A percentile compares a stretch with the other conserved stretches of the same genome.
Conservation (phyloP, 108 stramenopile genomes). For the Skeletonema grethae region DNA sequence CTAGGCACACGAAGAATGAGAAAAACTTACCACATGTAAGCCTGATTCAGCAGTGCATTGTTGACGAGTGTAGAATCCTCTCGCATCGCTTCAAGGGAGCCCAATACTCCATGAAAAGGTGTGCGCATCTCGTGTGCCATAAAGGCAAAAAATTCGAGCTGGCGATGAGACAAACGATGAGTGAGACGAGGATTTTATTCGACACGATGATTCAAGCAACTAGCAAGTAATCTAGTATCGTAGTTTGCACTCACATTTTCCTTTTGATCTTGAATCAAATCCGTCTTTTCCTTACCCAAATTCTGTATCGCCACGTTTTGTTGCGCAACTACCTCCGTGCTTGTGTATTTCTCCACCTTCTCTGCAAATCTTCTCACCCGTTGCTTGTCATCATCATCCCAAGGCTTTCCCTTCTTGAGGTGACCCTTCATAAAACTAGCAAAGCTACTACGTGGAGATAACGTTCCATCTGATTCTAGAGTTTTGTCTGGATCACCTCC, state of each 20-base stretch:
- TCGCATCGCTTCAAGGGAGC: conserved; percentile 36
- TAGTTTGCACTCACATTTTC: not conserved
- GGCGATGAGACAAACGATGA: not conserved
- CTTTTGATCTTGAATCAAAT: conserved; percentile 5
- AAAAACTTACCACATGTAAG: conserved; percentile 17
- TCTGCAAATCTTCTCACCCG: conserved; percentile 10
- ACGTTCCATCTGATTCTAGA: conserved; percentile 16
- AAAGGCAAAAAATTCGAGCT: conserved; percentile 27
- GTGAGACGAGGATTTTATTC: not conserved
- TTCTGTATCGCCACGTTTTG: conserved; percentile 3
- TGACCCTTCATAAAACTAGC: conserved; percentile 23
- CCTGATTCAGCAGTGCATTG: conserved; percentile 21
- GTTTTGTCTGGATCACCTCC: conserved; percentile 40
- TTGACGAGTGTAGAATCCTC: conserved; percentile 26
- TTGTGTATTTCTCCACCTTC: conserved; percentile 19
- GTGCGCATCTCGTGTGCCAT: conserved; percentile 46
- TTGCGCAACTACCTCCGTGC: not conserved
- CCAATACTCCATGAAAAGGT: conserved; percentile 48
- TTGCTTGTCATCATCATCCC: conserved; percentile 26
- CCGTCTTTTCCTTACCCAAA: not conserved
- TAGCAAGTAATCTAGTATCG: not conserved
- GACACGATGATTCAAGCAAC: not conserved
- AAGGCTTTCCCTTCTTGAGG: conserved; percentile 19
- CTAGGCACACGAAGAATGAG: not conserved
- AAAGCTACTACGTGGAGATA: conserved; percentile 30